Evolutionary conservation across 75 land plant species (phyloP), one percentile per base, ranked within the genome.

Genomic region (Azolla pinnata): DNA sequence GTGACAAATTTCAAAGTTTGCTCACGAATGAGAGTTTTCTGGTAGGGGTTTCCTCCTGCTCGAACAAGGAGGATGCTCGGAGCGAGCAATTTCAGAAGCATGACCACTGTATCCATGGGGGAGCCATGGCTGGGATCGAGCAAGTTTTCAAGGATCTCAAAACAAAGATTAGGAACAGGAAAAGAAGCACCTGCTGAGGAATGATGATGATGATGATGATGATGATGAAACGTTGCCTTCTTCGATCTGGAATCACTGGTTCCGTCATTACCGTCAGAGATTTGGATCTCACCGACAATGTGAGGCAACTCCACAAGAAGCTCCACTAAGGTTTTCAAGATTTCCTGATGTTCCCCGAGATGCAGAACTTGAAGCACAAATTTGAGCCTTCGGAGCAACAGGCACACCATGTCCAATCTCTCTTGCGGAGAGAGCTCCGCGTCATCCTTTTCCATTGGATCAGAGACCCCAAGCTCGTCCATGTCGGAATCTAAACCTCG

Each of bases 61-160:
- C 60, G 72, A n/a, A 46, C 34, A n/a, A 69, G 61, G 25, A 86
- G 57, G 30, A 90, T 75, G 48, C 57, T 61, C 1, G 82, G 73
- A 0, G 83, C 20, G 2, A 90, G 68, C 4, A 77, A 63, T 54
- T 68, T 75, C 33, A 83, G 61, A 7, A 81, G 67, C 31, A 79
- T 68, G 33, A 73, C 76, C n/a, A 76, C 73, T 0, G 76, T 68
- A 4, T 7, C 53, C 1, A 57, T 50, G 46, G 65, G 51, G 18
- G 86, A 74, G 0, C 96, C 90, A 55, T 85, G 86, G 57, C 69
- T 74, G 14, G 82, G 62, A 34, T 59, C 58, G 16, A 81, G 60
- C 2, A 80, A 38, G 24, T 60, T 40, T 28, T 29, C 19, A 66
- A 86, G 59, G 27, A 83, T 66, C 20, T 57, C 30, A 31, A 76